Percentiles rank a stretch among this genome's conserved stretches.
Conservation (phyloP, 306 rosid species). For the Fragaria iinumae region DNA sequence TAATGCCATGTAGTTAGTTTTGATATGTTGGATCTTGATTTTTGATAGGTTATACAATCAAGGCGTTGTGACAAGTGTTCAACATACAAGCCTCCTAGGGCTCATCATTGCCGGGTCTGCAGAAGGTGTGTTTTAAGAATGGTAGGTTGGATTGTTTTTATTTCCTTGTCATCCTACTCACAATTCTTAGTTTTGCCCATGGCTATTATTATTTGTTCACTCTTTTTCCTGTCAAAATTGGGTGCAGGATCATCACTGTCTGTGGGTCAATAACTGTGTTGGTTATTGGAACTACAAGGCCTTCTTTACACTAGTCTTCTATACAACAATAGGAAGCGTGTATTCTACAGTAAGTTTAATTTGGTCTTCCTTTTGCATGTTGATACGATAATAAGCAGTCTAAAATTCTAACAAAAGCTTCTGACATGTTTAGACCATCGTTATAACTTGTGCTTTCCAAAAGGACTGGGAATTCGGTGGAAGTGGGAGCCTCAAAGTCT, state of each 20-base stretch:
- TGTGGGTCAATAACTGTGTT: slow-evolving; percentile 87
- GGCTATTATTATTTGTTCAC: neutral
- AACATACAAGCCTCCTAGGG: slow-evolving; percentile 78
- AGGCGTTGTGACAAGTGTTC: slow-evolving; percentile 76
- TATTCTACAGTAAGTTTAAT: slow-evolving; percentile 57
- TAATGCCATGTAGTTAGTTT: neutral
- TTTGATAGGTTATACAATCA: slow-evolving; percentile 39
- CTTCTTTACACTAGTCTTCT: slow-evolving; percentile 53
- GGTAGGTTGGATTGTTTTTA: slow-evolving; percentile 54
- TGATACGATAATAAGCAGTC: slow-evolving; percentile 1
- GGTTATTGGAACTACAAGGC: slow-evolving; percentile 93
- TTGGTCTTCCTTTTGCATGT: slow-evolving; percentile 19
- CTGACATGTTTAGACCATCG: slow-evolving; percentile 40
- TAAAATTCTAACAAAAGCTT: slow-evolving; percentile 20
- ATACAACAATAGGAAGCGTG: slow-evolving; percentile 55
- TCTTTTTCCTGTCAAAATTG: slow-evolving; percentile 27
- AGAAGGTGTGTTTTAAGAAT: slow-evolving; percentile 85
- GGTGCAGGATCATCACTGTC: slow-evolving; percentile 90
- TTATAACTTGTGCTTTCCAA: slow-evolving; percentile 51
- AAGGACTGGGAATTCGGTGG: slow-evolving; percentile 53
- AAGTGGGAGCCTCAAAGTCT: slow-evolving; percentile 38
- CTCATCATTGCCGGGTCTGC: slow-evolving; percentile 95
- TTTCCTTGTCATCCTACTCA: neutral
- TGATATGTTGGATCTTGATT: slow-evolving; percentile 19
- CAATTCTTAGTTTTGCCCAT: slow-evolving; percentile 14